Evolutionary conservation across 1,284 basidiomycete genomes (phyloP).

Genomic region (Sporisorium iseilematis-ciliati): DNA sequence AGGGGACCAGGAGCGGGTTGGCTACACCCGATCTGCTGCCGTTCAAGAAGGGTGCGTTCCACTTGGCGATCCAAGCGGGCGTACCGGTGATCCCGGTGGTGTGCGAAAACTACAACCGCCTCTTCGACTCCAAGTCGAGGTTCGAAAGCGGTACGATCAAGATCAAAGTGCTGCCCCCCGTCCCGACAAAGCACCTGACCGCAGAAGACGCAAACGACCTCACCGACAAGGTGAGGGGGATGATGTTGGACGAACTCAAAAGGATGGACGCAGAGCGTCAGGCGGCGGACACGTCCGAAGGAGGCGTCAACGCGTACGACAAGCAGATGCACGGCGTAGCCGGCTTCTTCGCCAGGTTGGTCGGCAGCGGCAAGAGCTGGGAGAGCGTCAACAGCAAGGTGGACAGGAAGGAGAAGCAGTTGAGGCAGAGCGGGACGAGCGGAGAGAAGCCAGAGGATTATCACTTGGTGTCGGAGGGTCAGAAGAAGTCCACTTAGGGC

Average conservation of each 20-base stretch:
- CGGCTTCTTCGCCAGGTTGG: conserved; percentile 36
- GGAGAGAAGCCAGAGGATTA: conserved; percentile 50
- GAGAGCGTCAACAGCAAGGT: conserved; percentile 17
- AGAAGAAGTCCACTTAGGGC: conserved; percentile 28
- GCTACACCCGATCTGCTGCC: conserved; percentile 73
- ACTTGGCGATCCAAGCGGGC: conserved; percentile 88
- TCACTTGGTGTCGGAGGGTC: conserved; percentile 50
- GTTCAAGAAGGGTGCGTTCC: conserved; percentile 99
- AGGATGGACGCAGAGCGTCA: conserved; percentile 52
- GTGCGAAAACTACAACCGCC: conserved; percentile 89
- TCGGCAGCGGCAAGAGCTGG: conserved; percentile 30
- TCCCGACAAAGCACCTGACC: conserved; percentile 79
- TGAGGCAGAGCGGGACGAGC: conserved; percentile 35
- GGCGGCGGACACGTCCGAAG: conserved; percentile 7
- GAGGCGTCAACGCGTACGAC: conserved; percentile 20
- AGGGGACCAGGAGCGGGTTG: conserved; percentile 72
- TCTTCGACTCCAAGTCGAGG: conserved; percentile 80
- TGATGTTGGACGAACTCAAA: conserved; percentile 52
- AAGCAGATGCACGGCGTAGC: conserved; percentile 34
- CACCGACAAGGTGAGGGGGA: conserved; percentile 74
- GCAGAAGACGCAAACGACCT: conserved; percentile 78
- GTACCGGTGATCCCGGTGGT: conserved; percentile 85
- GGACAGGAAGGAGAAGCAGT: conserved; percentile 25
- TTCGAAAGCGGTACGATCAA: conserved; percentile 74
- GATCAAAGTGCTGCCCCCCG: conserved; percentile 79